Base-by-base conservation (phyloP, 2,329 filamentous ascomycete genomes). In the Sporothrix pseudoabietina region DNA sequence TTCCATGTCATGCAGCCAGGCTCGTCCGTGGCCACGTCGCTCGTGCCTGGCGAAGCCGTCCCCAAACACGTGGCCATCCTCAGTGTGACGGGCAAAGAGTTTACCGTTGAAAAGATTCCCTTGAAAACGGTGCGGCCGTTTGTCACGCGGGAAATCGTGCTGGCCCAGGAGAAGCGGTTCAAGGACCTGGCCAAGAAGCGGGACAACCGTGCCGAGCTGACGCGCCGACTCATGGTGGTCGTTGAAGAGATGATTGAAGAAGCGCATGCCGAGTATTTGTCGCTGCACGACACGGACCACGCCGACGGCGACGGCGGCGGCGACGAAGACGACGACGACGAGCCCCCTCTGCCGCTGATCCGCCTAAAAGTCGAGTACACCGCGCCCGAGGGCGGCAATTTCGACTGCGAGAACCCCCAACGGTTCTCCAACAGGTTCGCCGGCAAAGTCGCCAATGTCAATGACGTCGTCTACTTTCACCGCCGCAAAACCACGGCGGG, bases 1-100 rank as follows among this genome's bases (percentile, higher is more conserved):
- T 99, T 99, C 77, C 90, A 96, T 77, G 95, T 99, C 76, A 98
- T 99, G 89, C 96, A 99, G 78, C 96, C 96, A 0, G 96, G 96
- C 0, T 99, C 96, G 0, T 98, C 96, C 0, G 92, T 99, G 0
- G 96, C 95, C 0, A 99, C 96, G 1, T 98, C 96, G 0, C 85
- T 99, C 0, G 90, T 96, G 9, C 91, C 92, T 0, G 94, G 94
- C 39, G 96, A 99, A 82, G 93, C 96, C 0, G 93, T 94, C 0
- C 86, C 93, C 8, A 99, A 99, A 80, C 92, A 98, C 73, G 93
- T 98, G 7, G 91, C 94, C 0, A 91, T 99, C 26, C 80, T 98
- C 69, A 96, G 87, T 77, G 85, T 99, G 71, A 96, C 90, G 0
- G 95, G 94, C 9, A 92, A 90, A 74, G 88, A 94, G 12, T 97